Evolutionary conservation across 2,329 filamentous ascomycete genomes (phyloP).

Genomic region (Penicillium polonicum): DNA sequence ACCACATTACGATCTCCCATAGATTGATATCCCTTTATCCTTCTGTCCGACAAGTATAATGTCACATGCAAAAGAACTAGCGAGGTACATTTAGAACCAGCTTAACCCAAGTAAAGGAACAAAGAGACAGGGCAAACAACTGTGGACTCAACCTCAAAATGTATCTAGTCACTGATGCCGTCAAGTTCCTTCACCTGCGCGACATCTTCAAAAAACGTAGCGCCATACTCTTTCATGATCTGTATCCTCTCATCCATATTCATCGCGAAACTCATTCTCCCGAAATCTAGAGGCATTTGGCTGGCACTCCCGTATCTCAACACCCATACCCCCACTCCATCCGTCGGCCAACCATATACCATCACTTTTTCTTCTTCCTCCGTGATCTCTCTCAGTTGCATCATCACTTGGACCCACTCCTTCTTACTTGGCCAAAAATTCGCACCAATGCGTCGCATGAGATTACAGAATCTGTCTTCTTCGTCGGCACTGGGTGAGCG

Average conservation of each 20-base stretch:
- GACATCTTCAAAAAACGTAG: not conserved
- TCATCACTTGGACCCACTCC: not conserved
- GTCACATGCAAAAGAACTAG: not conserved
- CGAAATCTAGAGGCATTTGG: not conserved
- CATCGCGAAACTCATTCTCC: not conserved
- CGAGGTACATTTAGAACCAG: not conserved
- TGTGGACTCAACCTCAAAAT: no score
- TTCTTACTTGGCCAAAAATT: conserved; percentile 13
- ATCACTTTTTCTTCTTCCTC: not conserved
- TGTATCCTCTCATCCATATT: not conserved
- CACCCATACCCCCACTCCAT: not conserved
- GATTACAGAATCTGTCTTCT: conserved; percentile 13
- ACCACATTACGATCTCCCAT: not conserved
- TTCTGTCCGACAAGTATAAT: no score
- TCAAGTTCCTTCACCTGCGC: not conserved
- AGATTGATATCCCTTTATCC: not conserved
- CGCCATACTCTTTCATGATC: not conserved
- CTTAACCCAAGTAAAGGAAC: not conserved
- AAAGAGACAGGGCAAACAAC: not conserved
- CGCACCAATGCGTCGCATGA: conserved; percentile 15
- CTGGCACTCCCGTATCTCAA: not conserved
- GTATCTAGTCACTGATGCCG: no score
- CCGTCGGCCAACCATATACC: not conserved
- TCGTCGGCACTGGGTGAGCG: conserved; percentile 2
- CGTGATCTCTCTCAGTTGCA: not conserved